Evolutionary conservation across 306 rosid genomes (phyloP).

Genomic region (Trichosanthes cucumerina): DNA sequence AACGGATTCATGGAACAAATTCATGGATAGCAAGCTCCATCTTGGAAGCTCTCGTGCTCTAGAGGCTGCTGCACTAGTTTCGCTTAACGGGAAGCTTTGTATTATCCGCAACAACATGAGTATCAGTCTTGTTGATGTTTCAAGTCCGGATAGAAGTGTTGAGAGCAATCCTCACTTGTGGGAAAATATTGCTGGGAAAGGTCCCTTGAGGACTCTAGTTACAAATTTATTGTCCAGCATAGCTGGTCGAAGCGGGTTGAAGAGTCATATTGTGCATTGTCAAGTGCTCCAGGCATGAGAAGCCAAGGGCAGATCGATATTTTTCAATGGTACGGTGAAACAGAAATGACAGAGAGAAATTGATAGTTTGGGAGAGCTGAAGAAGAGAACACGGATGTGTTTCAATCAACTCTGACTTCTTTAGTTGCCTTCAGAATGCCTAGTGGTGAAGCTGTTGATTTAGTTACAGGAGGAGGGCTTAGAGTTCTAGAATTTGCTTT

Average conservation of each 20-base stretch:
- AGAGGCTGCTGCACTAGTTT: conserved; percentile 94
- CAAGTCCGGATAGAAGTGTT: conserved; percentile 51
- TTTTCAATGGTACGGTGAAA: neutral
- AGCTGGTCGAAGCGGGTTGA: conserved; percentile 79
- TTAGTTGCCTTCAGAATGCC: conserved; percentile 13
- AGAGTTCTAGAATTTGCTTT: conserved; percentile 20
- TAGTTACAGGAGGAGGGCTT: conserved; percentile 22
- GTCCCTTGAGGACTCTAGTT: conserved; percentile 69
- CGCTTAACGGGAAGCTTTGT: conserved; percentile 93
- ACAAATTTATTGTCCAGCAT: conserved; percentile 80
- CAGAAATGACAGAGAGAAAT: conserved; percentile 16
- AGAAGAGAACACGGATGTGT: neutral
- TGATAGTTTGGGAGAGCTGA: neutral
- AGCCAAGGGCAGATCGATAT: neutral
- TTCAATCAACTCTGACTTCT: conserved; percentile 15
- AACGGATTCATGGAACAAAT: conserved; percentile 84
- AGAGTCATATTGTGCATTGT: conserved; percentile 95
- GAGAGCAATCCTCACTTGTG: conserved; percentile 82
- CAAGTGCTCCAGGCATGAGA: conserved; percentile 92
- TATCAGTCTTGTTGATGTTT: conserved; percentile 83
- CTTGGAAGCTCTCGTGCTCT: conserved; percentile 80
- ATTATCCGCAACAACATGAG: conserved; percentile 97
- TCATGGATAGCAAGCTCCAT: conserved; percentile 95
- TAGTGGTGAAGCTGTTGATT: conserved; percentile 17
- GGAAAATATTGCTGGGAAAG: conserved; percentile 94